A percentile compares a stretch with the other conserved stretches of the same genome.
Evolutionary conservation across 495 filamentous ascomycete species (phyloP).

Genomic region (Massariosphaeria phaeospora): DNA sequence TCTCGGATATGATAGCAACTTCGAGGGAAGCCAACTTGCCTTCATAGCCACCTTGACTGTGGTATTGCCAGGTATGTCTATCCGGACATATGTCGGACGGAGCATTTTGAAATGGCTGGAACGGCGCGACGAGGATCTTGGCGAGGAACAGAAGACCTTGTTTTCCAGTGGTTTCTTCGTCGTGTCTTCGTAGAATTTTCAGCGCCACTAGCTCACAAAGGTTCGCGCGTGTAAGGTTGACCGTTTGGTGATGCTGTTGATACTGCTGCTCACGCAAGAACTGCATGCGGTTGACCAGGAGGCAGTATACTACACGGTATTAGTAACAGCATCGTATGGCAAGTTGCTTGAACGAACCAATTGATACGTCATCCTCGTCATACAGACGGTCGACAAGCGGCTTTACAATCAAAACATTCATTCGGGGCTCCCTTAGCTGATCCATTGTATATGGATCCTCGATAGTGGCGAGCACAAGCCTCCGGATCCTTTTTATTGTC

Average conservation of each 20-base stretch:
- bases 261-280: slow-evolving; percentile 63
- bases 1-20: slow-evolving; percentile 65
- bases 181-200: slow-evolving; percentile 59
- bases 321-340: not conserved
- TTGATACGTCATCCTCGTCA: slow-evolving; percentile 62
- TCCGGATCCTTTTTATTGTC: slow-evolving; percentile 37
- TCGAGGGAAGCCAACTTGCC: slow-evolving; percentile 63
- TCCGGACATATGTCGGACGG: slow-evolving; percentile 52
- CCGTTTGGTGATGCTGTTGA: slow-evolving; percentile 63
- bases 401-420: slow-evolving; percentile 64
- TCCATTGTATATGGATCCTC: slow-evolving; percentile 63
- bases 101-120: slow-evolving; percentile 66
- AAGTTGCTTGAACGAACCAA: slow-evolving; percentile 39
- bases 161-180: slow-evolving; percentile 60
- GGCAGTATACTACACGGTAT: slow-evolving; percentile 53
- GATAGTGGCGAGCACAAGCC: slow-evolving; percentile 38
- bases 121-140: slow-evolving; percentile 66
- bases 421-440: slow-evolving; percentile 61
- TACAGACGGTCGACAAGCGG: slow-evolving; percentile 67
- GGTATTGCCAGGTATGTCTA: slow-evolving; percentile 45
- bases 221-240: slow-evolving; percentile 59
- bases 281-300: slow-evolving; percentile 65
- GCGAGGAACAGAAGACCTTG: slow-evolving; percentile 60
- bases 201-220: slow-evolving; percentile 66
- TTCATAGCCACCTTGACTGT: slow-evolving; percentile 49